Base-by-base conservation (phyloP, 192 early-diverging fungal genomes). In the Gamsiella multidivaricata region DNA sequence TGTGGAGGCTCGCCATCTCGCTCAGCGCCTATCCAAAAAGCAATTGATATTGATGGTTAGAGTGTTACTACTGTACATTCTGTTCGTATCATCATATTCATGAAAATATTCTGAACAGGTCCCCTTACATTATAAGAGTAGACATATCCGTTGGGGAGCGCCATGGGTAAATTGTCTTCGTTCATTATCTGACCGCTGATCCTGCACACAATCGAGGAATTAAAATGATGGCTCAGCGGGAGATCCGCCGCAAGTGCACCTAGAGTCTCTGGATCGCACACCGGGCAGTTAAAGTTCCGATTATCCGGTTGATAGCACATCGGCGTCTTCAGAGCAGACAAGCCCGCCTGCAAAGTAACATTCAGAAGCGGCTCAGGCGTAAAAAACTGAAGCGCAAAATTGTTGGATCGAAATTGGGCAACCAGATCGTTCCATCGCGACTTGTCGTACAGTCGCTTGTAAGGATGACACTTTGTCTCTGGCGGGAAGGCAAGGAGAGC, bases 81-180 rank as follows among this genome's bases (percentile, higher is more conserved):
- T n/a, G n/a, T n/a, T n/a, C n/a, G n/a, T n/a, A n/a, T n/a, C 17
- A 39, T 29, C 14, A 57, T 25, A 41, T 47, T 14, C 61, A 29
- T 49, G 11, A 61, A 42, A 47, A 57, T 39, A 7, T 42, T 5
- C 41, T 50, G 20, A 50, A 50, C 6, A 12, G 20, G 47, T 22
- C 9, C 11, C 22, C 65, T 72, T 85, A 96, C 95, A 82, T 89
- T 79, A 29, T 81, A 81, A 9, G 94, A 96, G 76, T 99, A 99
- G 12, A 98, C 97, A 49, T 94, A 90, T 43, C 97, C 97, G 82
- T 99, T 98, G 22, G 96, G 97, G 54, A 98, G 82, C 4, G 93
- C 88, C 93, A 99, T 91, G 0, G 97, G 97, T 47, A 92, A 90
- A 74, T 99, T 99, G 80, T 96, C 89, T 74, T 95, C 97, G 78